Percentiles rank a stretch among this genome's conserved stretches.
Evolutionary conservation across 352 stramenopile species (phyloP).

Genomic region (Saprolegnia parasitica): DNA sequence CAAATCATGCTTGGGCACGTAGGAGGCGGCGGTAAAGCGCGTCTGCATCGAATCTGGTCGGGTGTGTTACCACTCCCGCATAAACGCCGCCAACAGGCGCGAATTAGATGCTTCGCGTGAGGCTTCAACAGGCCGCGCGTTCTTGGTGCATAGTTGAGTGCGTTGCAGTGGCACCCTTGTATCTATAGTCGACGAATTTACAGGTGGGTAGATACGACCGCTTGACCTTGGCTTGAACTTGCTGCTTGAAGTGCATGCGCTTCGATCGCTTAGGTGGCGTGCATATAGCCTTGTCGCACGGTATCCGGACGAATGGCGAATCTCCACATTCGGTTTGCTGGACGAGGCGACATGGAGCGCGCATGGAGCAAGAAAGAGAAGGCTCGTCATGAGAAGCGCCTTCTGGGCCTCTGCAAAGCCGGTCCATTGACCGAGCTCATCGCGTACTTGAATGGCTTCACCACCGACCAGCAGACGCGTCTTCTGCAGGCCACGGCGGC

Average conservation of each 20-base stretch:
- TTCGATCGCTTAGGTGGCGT: not conserved
- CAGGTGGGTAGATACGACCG: too few species aligned
- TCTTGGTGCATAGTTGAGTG: too few species aligned
- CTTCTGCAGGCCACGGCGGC: slow-evolving; percentile 11
- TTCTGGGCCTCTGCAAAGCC: slow-evolving; percentile 17
- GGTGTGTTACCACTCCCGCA: too few species aligned
- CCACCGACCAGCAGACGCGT: not conserved
- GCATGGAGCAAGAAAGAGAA: slow-evolving; percentile 29
- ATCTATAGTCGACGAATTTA: too few species aligned
- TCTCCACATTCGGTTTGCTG: not conserved
- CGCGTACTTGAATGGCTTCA: not conserved
- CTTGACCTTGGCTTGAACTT: too few species aligned
- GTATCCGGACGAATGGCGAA: not conserved
- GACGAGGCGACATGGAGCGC: slow-evolving; percentile 12
- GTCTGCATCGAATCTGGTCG: too few species aligned
- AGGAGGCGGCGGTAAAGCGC: too few species aligned
- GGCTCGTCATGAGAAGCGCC: slow-evolving; percentile 16
- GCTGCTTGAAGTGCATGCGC: not conserved
- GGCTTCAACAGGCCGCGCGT: too few species aligned
- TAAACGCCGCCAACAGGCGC: too few species aligned
- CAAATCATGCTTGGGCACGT: too few species aligned
- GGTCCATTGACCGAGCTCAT: not conserved
- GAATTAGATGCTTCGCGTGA: too few species aligned
- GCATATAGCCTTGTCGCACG: not conserved
- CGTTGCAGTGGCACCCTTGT: too few species aligned